Percentiles rank a stretch among this genome's conserved stretches.
These are phyloP conservation scores for Fistulinella prunicolor DNA, from an alignment of 768 basidiomycete species.

Conservation along the genomic window DNA sequence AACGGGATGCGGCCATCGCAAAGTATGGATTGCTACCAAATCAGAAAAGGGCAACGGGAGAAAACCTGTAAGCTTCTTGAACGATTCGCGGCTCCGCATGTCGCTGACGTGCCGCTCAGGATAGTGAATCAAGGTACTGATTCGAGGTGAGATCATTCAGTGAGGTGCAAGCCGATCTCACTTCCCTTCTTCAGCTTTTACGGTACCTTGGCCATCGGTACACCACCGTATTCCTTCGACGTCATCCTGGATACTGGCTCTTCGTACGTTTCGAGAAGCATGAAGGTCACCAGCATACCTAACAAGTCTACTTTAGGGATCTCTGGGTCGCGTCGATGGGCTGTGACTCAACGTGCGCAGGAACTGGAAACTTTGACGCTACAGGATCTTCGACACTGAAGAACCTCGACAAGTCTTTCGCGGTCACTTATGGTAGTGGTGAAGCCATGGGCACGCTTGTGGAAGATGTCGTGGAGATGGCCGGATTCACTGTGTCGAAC, in stretches of 20 bases:
- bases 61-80: constrained; percentile 40
- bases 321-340: constrained; percentile 46
- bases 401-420: constrained; percentile 33
- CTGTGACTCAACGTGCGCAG: constrained; percentile 32
- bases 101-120: constrained; percentile 32
- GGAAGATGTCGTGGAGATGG: constrained; percentile 70
- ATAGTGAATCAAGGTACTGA: constrained; percentile 63
- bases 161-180: background rate
- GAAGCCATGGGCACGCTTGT: constrained; percentile 45
- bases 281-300: background rate
- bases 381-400: constrained; percentile 36
- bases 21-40: constrained; percentile 43
- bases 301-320: constrained; percentile 37
- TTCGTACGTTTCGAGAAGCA: constrained; percentile 22
- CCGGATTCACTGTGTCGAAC: constrained; percentile 51
- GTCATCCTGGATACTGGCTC: constrained; percentile 54
- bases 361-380: constrained; percentile 34
- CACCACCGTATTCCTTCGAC: constrained; percentile 43
- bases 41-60: constrained; percentile 43
- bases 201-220: constrained; percentile 40
- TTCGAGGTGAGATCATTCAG: constrained; percentile 42
- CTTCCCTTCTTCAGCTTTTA: constrained; percentile 24
- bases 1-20: constrained; percentile 39
- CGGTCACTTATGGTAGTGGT: constrained; percentile 46
- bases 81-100: background rate